Percentiles rank a stretch among this genome's conserved stretches.
Evolutionary conservation across 257 asterid species (phyloP).

Genomic region (Nicotiana tomentosiformis): DNA sequence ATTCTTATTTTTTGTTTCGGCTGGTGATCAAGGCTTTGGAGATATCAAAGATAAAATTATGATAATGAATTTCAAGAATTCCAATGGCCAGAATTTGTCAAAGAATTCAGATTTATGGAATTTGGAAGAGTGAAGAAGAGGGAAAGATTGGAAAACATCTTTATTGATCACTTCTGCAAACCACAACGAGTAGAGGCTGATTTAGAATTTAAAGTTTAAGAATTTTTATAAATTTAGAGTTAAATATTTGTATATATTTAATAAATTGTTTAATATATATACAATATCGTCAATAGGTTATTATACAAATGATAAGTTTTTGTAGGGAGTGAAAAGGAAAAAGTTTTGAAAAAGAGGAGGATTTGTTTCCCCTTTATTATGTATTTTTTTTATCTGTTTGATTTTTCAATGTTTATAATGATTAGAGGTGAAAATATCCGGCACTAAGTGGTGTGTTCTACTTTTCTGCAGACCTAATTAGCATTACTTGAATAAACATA

Average conservation of each 20-base stretch:
- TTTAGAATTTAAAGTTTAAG: too few species aligned
- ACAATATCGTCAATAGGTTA: background rate
- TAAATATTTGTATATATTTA: too few species aligned
- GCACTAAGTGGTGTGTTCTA: too few species aligned
- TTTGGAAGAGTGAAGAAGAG: background rate
- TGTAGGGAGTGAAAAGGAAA: background rate
- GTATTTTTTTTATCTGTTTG: background rate
- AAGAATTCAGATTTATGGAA: background rate
- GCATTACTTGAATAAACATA: too few species aligned
- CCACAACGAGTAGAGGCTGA: too few species aligned
- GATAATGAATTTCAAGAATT: background rate
- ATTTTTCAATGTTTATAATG: background rate
- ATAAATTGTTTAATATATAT: too few species aligned
- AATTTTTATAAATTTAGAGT: accelerated
- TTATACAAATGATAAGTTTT: background rate
- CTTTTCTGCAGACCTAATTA: too few species aligned
- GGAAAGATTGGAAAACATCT: background rate
- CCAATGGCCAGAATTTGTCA: background rate
- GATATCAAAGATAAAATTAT: background rate
- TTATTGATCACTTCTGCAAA: background rate
- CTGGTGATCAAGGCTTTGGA: background rate
- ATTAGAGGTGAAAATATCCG: background rate
- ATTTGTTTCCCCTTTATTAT: background rate
- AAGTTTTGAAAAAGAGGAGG: background rate
- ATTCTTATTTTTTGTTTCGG: background rate